A percentile compares a stretch with the other conserved stretches of the same genome.
phyloP scores from a whole-genome alignment of 169 alveolate genomes.

The Neospora caninum region DNA sequence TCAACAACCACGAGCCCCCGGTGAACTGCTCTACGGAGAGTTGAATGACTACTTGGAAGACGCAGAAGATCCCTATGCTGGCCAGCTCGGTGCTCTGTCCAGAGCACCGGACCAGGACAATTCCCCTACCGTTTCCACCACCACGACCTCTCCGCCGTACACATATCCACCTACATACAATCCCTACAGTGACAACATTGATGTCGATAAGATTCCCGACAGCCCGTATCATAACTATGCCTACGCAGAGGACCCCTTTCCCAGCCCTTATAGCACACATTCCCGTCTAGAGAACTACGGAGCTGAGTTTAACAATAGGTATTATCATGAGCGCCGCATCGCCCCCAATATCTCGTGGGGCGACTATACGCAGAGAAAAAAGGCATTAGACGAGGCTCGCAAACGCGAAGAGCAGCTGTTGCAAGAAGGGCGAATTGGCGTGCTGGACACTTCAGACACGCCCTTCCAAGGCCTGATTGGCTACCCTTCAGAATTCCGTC shows the following conservation, averaged over 20 bases:
- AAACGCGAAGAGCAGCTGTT: not conserved
- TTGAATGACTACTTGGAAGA: not conserved
- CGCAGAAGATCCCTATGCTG: not conserved
- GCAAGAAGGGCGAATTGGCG: not conserved
- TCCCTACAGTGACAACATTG: conserved; percentile 12
- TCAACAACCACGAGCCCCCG: not conserved
- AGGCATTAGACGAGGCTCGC: conserved; percentile 9
- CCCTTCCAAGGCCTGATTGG: conserved; percentile 24
- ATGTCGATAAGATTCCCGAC: conserved; percentile 11
- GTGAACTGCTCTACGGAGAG: not conserved
- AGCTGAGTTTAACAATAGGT: not conserved
- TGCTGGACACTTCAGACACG: not conserved
- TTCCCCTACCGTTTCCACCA: not conserved
- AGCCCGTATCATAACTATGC: conserved; percentile 7
- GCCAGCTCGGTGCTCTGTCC: not conserved
- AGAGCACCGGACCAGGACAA: not conserved
- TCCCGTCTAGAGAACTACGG: conserved; percentile 16
- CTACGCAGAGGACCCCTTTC: conserved; percentile 20
- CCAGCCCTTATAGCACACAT: conserved; percentile 9
- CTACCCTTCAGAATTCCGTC: not conserved
- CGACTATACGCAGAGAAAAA: not conserved
- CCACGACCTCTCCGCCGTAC: not conserved
- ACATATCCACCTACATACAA: not conserved
- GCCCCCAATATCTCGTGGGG: conserved; percentile 1
- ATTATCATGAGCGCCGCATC: not conserved